A percentile compares a stretch with the other conserved stretches of the same genome.
Evolutionary conservation across 2,329 filamentous ascomycete species (phyloP).

Genomic region (Nigrograna mackinnonii): DNA sequence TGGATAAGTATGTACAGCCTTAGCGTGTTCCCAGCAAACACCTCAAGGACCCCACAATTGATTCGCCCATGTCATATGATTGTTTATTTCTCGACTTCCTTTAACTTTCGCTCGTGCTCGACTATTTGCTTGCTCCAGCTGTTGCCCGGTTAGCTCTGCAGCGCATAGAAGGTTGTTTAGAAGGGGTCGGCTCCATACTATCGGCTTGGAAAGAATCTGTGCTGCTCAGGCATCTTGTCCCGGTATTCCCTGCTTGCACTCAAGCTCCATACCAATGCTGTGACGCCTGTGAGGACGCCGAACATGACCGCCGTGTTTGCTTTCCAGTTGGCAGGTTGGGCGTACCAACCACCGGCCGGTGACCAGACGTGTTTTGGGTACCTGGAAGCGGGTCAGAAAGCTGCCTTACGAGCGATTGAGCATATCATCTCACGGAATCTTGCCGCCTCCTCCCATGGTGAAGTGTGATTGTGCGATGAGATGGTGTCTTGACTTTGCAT

Average conservation of each 20-base stretch:
- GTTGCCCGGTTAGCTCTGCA: constrained; percentile 29
- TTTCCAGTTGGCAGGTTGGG: constrained; percentile 94
- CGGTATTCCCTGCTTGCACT: constrained; percentile 76
- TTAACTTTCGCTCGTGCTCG: constrained; percentile 64
- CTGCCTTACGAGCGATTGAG: constrained; percentile 15
- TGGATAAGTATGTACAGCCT: constrained; percentile 43
- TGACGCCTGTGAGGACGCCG: constrained; percentile 69
- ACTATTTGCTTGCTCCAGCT: constrained; percentile 75
- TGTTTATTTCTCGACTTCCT: constrained; percentile 22
- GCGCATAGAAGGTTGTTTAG: constrained; percentile 6
- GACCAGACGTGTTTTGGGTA: constrained; percentile 99
- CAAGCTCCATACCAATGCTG: constrained; percentile 69
- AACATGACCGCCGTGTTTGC: constrained; percentile 81
- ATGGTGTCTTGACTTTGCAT: constrained; percentile 16
- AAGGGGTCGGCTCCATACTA: constrained; percentile 60
- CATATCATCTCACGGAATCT: constrained; percentile 61
- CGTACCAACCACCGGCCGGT: constrained; percentile 96
- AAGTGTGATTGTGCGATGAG: constrained; percentile 62
- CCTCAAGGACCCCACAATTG: constrained; percentile 14
- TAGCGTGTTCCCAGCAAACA: constrained; percentile 25
- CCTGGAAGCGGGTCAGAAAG: constrained; percentile 51
- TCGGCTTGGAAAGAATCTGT: constrained; percentile 82
- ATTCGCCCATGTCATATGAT: constrained; percentile 5
- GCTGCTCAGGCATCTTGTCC: constrained; percentile 74
- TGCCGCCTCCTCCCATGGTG: constrained; percentile 63